Percentiles rank a stretch among this genome's conserved stretches.
phyloP scores from a whole-genome alignment of 116 monocot genomes.

The Iris pallida region DNA sequence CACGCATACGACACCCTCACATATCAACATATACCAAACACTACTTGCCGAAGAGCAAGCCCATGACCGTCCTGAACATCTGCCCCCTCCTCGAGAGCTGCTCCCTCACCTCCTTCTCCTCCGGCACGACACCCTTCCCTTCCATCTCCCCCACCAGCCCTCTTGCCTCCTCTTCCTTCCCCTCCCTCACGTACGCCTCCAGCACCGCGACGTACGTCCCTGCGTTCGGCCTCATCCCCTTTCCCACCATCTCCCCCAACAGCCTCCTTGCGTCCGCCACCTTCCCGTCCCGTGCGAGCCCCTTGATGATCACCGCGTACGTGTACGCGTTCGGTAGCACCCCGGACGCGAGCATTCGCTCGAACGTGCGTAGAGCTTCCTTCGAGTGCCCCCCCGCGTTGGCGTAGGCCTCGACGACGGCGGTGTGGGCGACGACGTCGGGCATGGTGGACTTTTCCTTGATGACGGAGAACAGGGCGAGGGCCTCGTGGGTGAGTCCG shows the following conservation, averaged over 20 bases:
- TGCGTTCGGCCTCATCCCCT: slow-evolving; percentile 69
- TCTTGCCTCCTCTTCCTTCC: slow-evolving; percentile 49
- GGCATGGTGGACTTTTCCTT: slow-evolving; percentile 91
- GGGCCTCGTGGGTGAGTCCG: slow-evolving; percentile 91
- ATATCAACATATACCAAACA: background rate
- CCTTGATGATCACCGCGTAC: slow-evolving; percentile 63
- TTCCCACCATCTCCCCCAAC: slow-evolving; percentile 72
- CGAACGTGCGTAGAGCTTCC: slow-evolving; percentile 61
- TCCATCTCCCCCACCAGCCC: slow-evolving; percentile 66
- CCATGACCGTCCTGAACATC: slow-evolving; percentile 56
- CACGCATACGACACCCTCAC: too few relatives aligned
- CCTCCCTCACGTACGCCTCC: slow-evolving; percentile 56
- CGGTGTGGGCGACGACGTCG: slow-evolving; percentile 97
- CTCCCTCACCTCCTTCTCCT: slow-evolving; percentile 73
- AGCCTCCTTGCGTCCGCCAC: slow-evolving; percentile 53
- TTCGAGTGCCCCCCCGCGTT: slow-evolving; percentile 74
- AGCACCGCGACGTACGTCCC: slow-evolving; percentile 55
- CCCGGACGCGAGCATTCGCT: slow-evolving; percentile 82
- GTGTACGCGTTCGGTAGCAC: slow-evolving; percentile 89
- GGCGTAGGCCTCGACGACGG: slow-evolving; percentile 87
- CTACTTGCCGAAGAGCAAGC: slow-evolving; percentile 73
- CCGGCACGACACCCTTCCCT: slow-evolving; percentile 44
- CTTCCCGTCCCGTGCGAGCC: slow-evolving; percentile 62
- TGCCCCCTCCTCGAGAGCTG: slow-evolving; percentile 54
- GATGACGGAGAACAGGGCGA: slow-evolving; percentile 73